Evolutionary conservation across 2,329 filamentous ascomycete species (phyloP), one percentile per base, ranked within the genome.

Genomic region (Cladosporium austrohemisphaericum): DNA sequence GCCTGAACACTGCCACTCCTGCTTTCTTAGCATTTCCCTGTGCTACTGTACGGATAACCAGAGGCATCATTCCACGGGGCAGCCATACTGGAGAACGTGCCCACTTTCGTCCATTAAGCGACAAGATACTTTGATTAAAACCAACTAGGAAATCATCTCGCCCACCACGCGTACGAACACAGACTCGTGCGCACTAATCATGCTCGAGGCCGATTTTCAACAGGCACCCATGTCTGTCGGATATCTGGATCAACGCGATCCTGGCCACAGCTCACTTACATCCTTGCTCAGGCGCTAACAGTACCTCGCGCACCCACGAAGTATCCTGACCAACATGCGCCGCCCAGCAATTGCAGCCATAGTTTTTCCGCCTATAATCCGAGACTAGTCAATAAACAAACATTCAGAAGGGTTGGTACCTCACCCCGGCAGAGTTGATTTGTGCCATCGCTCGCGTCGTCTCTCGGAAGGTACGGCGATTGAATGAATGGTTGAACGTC

Each of bases 191-290:
- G 7, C 13, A 11, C 14, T 26, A 13, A 29, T 23, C 19, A 25
- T 20, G 22, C n/a, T n/a, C n/a, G 25, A 13, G 23, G 28, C 4
- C 22, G 43, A 38, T 47, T 23, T 25, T 23, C 43, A 25, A 18
- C 41, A 45, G 22, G 41, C 31, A 45, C 36, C 23, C 33, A 36
- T n/a, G 43, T 25, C 29, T 29, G 29, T 11, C 41, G 29, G 35
- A n/a, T n/a, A n/a, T n/a, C n/a, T n/a, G n/a, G n/a, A 38, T 38
- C 35, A 22, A 25, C 20, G 14, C 20, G 25, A 44, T 33, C 29
- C 41, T 29, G 28, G 29, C 16, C 14, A 20, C 28, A 23, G 11
- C 41, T 44, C 41, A 22, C 19, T 20, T n/a, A 23, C 14, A 16
- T n/a, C n/a, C n/a, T n/a, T n/a, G n/a, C n/a, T n/a, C n/a, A n/a